phyloP scores from a whole-genome alignment of 2,329 filamentous ascomycete species.

The Drechmeria coniospora region DNA sequence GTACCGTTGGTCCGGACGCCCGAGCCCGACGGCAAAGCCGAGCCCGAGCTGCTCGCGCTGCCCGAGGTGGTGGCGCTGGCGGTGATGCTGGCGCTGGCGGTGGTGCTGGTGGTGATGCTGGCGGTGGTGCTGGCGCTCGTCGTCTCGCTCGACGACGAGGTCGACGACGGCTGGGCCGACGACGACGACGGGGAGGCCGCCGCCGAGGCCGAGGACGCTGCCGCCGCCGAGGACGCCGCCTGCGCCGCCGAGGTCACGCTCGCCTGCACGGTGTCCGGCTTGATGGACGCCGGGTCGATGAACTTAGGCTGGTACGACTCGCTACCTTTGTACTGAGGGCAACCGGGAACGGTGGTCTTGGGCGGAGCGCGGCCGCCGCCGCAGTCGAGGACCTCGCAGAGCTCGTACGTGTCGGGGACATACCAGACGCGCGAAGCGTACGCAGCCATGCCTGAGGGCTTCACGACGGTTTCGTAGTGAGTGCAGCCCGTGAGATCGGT shows the following conservation, averaged over 20 bases:
- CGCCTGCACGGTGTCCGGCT: background rate
- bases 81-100: too few species aligned
- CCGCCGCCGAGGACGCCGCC: background rate
- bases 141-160: too few species aligned
- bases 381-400: background rate
- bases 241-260: background rate
- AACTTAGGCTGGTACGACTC: conserved; percentile 30
- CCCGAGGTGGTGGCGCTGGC: too few species aligned
- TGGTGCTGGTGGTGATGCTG: background rate
- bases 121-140: background rate
- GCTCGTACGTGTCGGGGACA: background rate
- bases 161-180: too few species aligned
- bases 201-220: background rate
- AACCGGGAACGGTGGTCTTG: background rate
- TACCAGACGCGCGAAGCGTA: conserved; percentile 27
- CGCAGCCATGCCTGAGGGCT: conserved; percentile 12
- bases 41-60: too few species aligned
- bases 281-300: conserved; percentile 23
- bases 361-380: too few species aligned
- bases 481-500: conserved; percentile 33
- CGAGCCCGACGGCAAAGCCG: too few species aligned
- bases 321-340: background rate
- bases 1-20: too few species aligned
- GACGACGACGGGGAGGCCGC: background rate
- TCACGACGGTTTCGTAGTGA: conserved; percentile 18